Base-by-base conservation (phyloP, 2,329 filamentous ascomycete genomes). In the Cladophialophora yegresii region DNA sequence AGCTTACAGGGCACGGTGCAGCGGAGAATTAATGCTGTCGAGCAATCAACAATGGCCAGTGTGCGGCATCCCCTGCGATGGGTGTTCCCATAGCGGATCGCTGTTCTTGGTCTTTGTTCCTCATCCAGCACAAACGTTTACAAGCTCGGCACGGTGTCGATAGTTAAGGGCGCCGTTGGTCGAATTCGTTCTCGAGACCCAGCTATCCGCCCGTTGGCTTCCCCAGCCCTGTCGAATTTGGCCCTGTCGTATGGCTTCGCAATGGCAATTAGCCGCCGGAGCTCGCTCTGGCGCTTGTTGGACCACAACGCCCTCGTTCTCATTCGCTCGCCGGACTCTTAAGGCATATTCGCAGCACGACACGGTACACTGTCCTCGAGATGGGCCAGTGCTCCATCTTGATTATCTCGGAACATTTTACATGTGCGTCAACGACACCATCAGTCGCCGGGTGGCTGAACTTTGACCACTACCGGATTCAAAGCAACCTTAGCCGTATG, bases 201-300 rank as follows among this genome's bases (percentile, higher is more conserved):
- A 22, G 16, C 22, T 28, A 8, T 47, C 50, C 23, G 56, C 30
- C 40, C 26, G n/a, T 20, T 16, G 36, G 40, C 12, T 49, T 43
- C 28, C 7, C 53, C 28, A 22, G 49, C 49, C 56, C 23, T 40
- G 61, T 54, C 36, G 28, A 6, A 45, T 23, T 54, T 56, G 57
- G 57, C 50, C 55, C 22, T 62, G 26, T 57, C 30, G 22, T 32
- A 58, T 66, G 66, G 64, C 61, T 43, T 64, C 53, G 33, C 51
- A 26, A 28, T 16, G 22, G 43, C 55, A 61, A 65, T 64, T 68
- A 68, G 64, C 64, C 66, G 66, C 66, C 64, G 32, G 53, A n/a
- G 32, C 59, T 58, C 36, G 30, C 63, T 66, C 55, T 58, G 64
- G 66, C 66, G 66, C 66, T 66, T 68, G 64, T 64, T 65, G 63